These are phyloP conservation scores for Parastagonospora avenae DNA, from an alignment of 2,329 filamentous ascomycete species.

Conservation along the genomic window DNA sequence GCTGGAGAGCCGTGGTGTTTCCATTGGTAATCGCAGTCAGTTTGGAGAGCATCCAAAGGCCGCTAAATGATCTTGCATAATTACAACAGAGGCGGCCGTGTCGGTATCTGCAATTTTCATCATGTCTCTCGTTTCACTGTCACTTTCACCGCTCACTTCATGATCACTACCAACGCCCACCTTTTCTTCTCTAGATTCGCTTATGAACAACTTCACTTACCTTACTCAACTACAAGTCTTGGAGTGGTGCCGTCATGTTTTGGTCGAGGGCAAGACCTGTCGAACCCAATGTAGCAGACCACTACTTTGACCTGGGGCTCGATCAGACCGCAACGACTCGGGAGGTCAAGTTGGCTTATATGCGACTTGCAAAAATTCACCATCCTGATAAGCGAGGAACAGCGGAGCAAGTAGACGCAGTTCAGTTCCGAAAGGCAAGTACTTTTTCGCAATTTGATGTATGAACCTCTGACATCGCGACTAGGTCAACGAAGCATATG, in stretches of 20 bases:
- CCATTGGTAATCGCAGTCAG: constrained; percentile 20
- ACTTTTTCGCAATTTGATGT: not conserved
- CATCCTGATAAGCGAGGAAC: constrained; percentile 10
- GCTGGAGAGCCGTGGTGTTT: constrained; percentile 17
- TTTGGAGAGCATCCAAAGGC: constrained; percentile 14
- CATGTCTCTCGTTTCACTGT: too few relatives aligned
- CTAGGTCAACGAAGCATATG: not conserved
- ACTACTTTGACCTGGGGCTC: not conserved
- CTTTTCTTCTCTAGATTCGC: too few relatives aligned
- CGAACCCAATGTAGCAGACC: not conserved
- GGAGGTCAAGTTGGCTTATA: constrained; percentile 1
- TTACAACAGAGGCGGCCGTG: not conserved
- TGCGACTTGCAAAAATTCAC: constrained; percentile 1
- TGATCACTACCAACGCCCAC: too few relatives aligned
- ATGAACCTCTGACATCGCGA: too few relatives aligned
- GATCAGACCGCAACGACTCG: not conserved
- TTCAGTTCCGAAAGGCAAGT: constrained; percentile 1
- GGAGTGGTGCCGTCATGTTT: too few relatives aligned
- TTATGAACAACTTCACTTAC: too few relatives aligned
- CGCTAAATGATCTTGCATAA: not conserved
- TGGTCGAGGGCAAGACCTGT: not conserved
- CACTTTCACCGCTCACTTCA: too few relatives aligned
- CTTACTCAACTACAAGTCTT: too few relatives aligned
- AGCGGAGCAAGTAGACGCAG: not conserved
- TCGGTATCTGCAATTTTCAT: too few relatives aligned